These are phyloP conservation scores for Zygosaccharomyces lentus DNA, from an alignment of 805 yeast genomes.

Conservation along the genomic window DNA sequence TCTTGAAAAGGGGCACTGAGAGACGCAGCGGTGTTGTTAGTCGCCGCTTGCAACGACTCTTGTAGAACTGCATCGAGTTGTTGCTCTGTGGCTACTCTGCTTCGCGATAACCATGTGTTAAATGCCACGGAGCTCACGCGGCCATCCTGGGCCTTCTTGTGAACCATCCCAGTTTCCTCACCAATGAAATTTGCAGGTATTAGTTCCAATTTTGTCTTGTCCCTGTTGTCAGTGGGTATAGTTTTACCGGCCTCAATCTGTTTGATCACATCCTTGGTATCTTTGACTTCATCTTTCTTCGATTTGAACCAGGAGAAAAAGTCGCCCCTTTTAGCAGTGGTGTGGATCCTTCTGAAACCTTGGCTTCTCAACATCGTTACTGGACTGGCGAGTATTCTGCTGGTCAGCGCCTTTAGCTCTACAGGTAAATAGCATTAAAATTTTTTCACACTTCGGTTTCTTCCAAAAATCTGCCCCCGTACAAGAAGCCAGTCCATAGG, in stretches of 20 bases:
- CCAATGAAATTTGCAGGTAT: slow-evolving; percentile 32
- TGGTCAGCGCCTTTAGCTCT: not conserved
- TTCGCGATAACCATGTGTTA: slow-evolving; percentile 34
- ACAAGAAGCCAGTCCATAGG: no score
- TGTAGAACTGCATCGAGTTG: slow-evolving; percentile 28
- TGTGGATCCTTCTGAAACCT: slow-evolving; percentile 24
- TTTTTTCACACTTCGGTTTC: not conserved
- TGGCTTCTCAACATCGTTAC: not conserved
- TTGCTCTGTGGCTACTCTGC: slow-evolving; percentile 26
- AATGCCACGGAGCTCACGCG: slow-evolving; percentile 27
- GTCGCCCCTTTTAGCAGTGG: slow-evolving; percentile 25
- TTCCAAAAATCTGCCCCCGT: no score
- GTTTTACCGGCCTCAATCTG: slow-evolving; percentile 36
- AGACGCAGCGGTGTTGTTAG: not conserved
- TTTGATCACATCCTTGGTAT: slow-evolving; percentile 34
- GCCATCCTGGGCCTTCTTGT: slow-evolving; percentile 9
- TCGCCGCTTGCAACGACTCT: slow-evolving; percentile 8
- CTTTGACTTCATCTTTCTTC: slow-evolving; percentile 28
- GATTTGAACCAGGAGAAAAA: slow-evolving; percentile 41
- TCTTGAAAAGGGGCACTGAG: slow-evolving; percentile 23
- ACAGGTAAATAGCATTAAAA: not conserved
- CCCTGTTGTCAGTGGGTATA: slow-evolving; percentile 12
- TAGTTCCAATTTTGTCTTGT: slow-evolving; percentile 24
- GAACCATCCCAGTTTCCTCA: slow-evolving; percentile 21
- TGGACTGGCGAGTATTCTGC: not conserved